A percentile compares a stretch with the other conserved stretches of the same genome.
Conservation (phyloP, 2,329 filamentous ascomycete genomes). For the Alternaria brassicicola region DNA sequence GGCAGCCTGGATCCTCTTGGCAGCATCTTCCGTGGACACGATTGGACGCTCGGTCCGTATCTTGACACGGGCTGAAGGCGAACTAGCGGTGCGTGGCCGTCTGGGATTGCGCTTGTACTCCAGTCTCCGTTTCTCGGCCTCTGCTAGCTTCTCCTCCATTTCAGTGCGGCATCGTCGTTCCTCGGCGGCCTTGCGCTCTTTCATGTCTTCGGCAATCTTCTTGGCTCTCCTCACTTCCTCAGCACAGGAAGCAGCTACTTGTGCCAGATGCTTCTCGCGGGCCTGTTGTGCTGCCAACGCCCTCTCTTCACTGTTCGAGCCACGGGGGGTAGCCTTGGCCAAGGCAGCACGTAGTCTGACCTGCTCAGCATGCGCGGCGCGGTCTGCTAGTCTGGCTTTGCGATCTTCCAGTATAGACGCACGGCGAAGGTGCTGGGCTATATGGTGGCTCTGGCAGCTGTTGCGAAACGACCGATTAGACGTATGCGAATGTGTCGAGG, state of each 20-base stretch:
- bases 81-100: slow-evolving; percentile 65
- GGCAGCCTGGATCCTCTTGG: slow-evolving; percentile 69
- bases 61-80: slow-evolving; percentile 53
- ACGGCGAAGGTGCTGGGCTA: slow-evolving; percentile 79
- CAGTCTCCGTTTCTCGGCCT: slow-evolving; percentile 72
- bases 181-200: slow-evolving; percentile 78
- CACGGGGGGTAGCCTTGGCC: slow-evolving; percentile 72
- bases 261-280: slow-evolving; percentile 78
- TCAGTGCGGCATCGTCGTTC: slow-evolving; percentile 71
- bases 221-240: slow-evolving; percentile 84
- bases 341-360: slow-evolving; percentile 77
- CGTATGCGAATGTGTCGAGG: slow-evolving; percentile 73
- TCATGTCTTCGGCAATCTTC: slow-evolving; percentile 80
- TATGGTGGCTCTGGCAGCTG: slow-evolving; percentile 73
- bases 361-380: slow-evolving; percentile 82
- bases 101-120: slow-evolving; percentile 59
- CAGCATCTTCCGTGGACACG: slow-evolving; percentile 67
- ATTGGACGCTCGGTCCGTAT: slow-evolving; percentile 34
- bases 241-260: slow-evolving; percentile 80
- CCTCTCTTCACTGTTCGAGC: slow-evolving; percentile 73
- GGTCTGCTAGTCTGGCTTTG: slow-evolving; percentile 78
- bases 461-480: slow-evolving; percentile 64
- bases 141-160: slow-evolving; percentile 80
- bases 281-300: slow-evolving; percentile 78
- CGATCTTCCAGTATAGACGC: slow-evolving; percentile 81